Conservation (phyloP, 2,329 filamentous ascomycete genomes). For the Pseudocercospora fuligena region DNA sequence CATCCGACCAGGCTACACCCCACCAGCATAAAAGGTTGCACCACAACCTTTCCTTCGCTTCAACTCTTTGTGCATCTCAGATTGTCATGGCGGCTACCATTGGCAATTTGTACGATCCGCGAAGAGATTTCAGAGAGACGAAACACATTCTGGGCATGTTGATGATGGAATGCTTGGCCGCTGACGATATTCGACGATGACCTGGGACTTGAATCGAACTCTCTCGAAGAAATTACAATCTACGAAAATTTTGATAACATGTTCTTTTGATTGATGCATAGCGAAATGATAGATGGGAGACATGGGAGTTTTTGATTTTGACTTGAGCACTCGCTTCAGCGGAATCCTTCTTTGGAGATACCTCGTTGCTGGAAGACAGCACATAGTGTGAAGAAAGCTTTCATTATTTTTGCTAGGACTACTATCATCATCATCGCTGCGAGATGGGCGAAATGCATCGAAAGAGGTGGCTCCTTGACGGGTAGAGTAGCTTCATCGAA, state of each 20-base stretch:
- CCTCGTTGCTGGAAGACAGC: not conserved
- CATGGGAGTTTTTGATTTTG: not conserved
- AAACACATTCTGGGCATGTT: not conserved
- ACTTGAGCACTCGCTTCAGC: not conserved
- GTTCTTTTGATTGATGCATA: slow-evolving; percentile 7
- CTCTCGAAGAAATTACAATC: not conserved
- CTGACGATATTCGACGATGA: slow-evolving; percentile 21
- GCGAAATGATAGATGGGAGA: not conserved
- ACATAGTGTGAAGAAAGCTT: not conserved
- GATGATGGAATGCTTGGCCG: slow-evolving; percentile 3
- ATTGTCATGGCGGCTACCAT: slow-evolving; percentile 28
- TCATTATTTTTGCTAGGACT: not conserved
- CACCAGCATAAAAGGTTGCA: slow-evolving; percentile 24
- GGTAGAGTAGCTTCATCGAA: slow-evolving; percentile 9
- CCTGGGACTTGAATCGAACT: not conserved
- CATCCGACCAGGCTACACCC: not conserved
- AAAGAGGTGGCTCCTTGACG: slow-evolving; percentile 25
- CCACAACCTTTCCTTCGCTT: slow-evolving; percentile 21
- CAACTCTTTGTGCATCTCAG: slow-evolving; percentile 25
- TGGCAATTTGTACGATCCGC: slow-evolving; percentile 4
- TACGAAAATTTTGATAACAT: not conserved
- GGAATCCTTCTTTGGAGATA: slow-evolving; percentile 1
- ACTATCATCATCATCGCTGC: not conserved
- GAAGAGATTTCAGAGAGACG: slow-evolving; percentile 8
- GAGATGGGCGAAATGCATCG: slow-evolving; percentile 11